A percentile compares a stretch with the other conserved stretches of the same genome.
Conservation (phyloP, 306 rosid genomes). For the cucumber (Cucumis sativus) region DNA sequence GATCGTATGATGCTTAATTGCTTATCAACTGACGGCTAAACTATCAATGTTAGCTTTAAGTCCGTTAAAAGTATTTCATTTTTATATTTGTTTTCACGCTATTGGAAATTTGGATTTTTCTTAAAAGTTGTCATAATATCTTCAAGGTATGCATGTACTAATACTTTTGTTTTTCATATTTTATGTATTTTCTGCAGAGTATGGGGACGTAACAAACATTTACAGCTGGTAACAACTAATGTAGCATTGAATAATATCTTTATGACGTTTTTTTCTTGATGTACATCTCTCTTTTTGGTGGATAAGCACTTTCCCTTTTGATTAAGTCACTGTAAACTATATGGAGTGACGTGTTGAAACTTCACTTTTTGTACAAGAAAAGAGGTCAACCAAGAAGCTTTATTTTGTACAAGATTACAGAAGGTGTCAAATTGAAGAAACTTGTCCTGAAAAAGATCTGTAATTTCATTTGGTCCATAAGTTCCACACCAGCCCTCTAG, state of each 20-base stretch:
- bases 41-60: neutral
- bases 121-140: neutral
- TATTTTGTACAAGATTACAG: no score
- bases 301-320: neutral
- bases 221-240: constrained; percentile 59
- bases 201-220: constrained; percentile 87
- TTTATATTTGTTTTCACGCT: neutral
- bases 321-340: neutral
- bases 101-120: neutral
- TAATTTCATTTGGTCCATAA: no score
- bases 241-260: constrained; percentile 3
- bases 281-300: neutral
- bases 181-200: constrained; percentile 43
- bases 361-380: neutral
- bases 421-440: no score
- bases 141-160: neutral
- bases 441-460: no score
- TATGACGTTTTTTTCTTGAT: neutral
- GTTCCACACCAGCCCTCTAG: no score
- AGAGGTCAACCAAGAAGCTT: no score
- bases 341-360: neutral
- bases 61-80: neutral
- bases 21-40: neutral
- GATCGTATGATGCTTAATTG: neutral
- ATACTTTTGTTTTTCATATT: neutral